phyloP scores from a whole-genome alignment of 2,329 filamentous ascomycete species.

The Aphanocladium album region DNA sequence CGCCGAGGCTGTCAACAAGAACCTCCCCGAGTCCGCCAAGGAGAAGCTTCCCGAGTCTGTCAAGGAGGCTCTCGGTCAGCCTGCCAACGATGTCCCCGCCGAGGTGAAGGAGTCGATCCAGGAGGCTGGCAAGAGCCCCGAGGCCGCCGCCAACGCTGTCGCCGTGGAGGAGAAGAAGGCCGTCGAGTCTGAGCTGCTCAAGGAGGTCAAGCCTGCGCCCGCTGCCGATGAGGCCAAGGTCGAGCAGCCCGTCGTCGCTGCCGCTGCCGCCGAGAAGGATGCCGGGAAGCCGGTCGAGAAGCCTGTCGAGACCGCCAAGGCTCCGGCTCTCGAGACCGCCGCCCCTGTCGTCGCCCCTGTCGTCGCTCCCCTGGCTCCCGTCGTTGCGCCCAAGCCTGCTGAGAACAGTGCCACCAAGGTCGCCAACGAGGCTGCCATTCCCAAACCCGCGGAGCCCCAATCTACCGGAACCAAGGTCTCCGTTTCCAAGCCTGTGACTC shows the following conservation, averaged over 20 bases:
- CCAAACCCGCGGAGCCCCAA: constrained; percentile 16
- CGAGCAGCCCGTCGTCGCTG: constrained; percentile 15
- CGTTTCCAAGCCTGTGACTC: constrained; percentile 15
- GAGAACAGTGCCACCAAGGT: constrained; percentile 11
- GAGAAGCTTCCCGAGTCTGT: constrained; percentile 45
- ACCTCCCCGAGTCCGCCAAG: constrained; percentile 51
- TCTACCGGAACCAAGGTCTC: constrained; percentile 14
- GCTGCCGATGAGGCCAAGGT: constrained; percentile 19
- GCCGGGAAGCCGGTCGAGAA: constrained; percentile 4
- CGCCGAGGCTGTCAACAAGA: constrained; percentile 37
- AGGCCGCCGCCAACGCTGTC: constrained; percentile 63
- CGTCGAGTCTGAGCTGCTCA: constrained; percentile 68
- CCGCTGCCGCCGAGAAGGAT: background rate
- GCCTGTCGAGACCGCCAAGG: constrained; percentile 8
- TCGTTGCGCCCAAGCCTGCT: constrained; percentile 15
- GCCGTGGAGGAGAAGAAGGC: constrained; percentile 71
- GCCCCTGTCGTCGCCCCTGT: constrained; percentile 16
- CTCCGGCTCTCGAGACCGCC: constrained; percentile 11
- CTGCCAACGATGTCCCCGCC: constrained; percentile 41
- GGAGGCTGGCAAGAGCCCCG: constrained; percentile 57
- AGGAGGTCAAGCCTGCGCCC: constrained; percentile 49
- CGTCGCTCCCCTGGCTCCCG: constrained; percentile 16
- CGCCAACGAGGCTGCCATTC: constrained; percentile 13
- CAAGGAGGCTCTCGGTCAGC: constrained; percentile 38
- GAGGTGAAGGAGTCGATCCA: constrained; percentile 55